These are phyloP conservation scores for Pseudogymnoascus sp. DNA, from an alignment of 2,329 filamentous ascomycete genomes.

Conservation along the genomic window DNA sequence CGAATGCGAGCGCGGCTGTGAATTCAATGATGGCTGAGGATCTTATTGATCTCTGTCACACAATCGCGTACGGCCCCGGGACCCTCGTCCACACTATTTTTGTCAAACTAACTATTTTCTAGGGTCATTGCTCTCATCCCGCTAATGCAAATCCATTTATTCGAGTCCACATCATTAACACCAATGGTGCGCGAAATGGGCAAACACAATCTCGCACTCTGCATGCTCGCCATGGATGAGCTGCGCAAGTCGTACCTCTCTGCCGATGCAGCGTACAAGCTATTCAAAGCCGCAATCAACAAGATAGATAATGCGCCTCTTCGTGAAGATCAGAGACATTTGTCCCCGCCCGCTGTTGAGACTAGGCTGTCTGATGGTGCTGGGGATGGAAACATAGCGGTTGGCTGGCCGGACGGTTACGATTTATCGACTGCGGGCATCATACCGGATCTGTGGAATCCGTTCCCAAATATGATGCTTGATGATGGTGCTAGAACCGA, in stretches of 20 bases:
- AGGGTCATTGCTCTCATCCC: slow-evolving; percentile 26
- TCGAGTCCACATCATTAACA: slow-evolving; percentile 24
- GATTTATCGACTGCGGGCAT: neutral
- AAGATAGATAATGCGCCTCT: neutral
- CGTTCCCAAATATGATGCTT: neutral
- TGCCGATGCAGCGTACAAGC: slow-evolving; percentile 5
- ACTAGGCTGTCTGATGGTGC: neutral
- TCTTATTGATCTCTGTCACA: neutral
- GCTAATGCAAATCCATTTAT: slow-evolving; percentile 29
- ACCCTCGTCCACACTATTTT: neutral
- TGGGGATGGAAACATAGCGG: neutral
- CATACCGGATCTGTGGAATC: neutral
- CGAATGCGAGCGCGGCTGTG: neutral
- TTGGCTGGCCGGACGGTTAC: neutral
- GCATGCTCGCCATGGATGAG: slow-evolving; percentile 29
- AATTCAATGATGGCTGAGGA: neutral
- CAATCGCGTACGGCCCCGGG: neutral
- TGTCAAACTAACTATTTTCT: slow-evolving; percentile 2
- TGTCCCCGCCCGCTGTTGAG: neutral
- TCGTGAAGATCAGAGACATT: neutral
- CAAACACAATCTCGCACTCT: slow-evolving; percentile 28
- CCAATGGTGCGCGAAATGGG: slow-evolving; percentile 23
- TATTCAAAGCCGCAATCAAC: neutral
- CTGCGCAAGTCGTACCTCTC: slow-evolving; percentile 26
- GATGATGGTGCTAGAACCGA: neutral